These are phyloP conservation scores for Suillus clintonianus DNA, from an alignment of 768 basidiomycete genomes.

Conservation along the genomic window DNA sequence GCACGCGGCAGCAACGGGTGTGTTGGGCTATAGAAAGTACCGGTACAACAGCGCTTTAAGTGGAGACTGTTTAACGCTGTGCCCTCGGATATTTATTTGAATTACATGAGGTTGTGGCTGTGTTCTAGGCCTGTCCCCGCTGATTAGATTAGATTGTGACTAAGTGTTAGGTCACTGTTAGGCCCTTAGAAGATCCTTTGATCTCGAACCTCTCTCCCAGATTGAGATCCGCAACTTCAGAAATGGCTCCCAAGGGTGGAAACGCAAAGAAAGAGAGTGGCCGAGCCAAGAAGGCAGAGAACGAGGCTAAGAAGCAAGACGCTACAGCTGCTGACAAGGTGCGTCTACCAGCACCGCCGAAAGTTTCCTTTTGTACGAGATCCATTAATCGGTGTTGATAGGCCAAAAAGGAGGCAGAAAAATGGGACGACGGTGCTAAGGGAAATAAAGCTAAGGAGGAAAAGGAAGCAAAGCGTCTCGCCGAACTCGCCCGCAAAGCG, in stretches of 20 bases:
- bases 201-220: not conserved
- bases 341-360: constrained; percentile 11
- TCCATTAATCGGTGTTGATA: constrained; percentile 29
- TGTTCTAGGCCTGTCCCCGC: constrained; percentile 9
- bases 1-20: not conserved
- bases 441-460: constrained; percentile 68
- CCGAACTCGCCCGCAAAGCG: constrained; percentile 82
- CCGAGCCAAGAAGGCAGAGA: constrained; percentile 89
- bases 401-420: constrained; percentile 71
- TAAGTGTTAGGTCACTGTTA: not conserved
- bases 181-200: constrained; percentile 5
- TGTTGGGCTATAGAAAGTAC: not conserved
- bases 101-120: constrained; percentile 20
- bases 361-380: not conserved
- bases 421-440: constrained; percentile 72
- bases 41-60: not conserved
- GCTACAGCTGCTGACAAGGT: constrained; percentile 64
- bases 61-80: not conserved
- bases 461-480: constrained; percentile 77
- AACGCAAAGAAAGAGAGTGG: constrained; percentile 94
- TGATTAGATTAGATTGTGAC: constrained; percentile 27
- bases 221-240: not conserved
- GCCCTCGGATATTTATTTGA: constrained; percentile 5
- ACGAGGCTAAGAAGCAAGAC: constrained; percentile 79
- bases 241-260: constrained; percentile 84